phyloP scores from a whole-genome alignment of 2,329 filamentous ascomycete species.

The Cladorrhinum sp. region DNA sequence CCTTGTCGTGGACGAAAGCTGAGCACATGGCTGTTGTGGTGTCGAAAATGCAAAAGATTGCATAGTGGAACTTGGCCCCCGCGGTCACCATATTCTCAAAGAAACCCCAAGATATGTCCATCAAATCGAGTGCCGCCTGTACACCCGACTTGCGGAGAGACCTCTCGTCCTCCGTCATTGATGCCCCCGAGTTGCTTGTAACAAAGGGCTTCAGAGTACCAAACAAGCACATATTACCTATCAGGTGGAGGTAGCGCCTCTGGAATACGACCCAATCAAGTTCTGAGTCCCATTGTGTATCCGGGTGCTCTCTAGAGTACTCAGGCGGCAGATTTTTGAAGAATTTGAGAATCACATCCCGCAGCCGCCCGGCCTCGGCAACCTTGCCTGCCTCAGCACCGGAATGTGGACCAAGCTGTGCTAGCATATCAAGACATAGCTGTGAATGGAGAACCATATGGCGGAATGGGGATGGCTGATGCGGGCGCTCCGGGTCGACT shows the following conservation, averaged over 20 bases:
- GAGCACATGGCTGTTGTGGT: conserved; percentile 31
- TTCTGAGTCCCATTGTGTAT: conserved; percentile 30
- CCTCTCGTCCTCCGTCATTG: conserved; percentile 22
- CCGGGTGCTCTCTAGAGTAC: conserved; percentile 25
- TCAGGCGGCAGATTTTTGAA: conserved; percentile 31
- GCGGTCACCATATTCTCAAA: conserved; percentile 28
- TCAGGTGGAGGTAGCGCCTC: conserved; percentile 30
- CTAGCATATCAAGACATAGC: conserved; percentile 29
- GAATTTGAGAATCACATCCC: conserved; percentile 35
- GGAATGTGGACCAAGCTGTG: conserved; percentile 4
- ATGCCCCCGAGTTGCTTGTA: conserved; percentile 22
- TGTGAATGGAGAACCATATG: conserved; percentile 42
- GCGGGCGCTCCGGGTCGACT: conserved; percentile 27
- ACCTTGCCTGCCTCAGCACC: conserved; percentile 10
- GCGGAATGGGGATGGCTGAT: conserved; percentile 41
- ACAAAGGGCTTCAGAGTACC: conserved; percentile 28
- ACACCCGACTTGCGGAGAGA: conserved; percentile 27
- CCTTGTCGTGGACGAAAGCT: conserved; percentile 29
- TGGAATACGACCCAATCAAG: conserved; percentile 30
- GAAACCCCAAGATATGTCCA: conserved; percentile 27
- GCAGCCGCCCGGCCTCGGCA: conserved; percentile 18
- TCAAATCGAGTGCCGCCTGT: conserved; percentile 24
- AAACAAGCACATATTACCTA: conserved; percentile 29
- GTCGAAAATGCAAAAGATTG: conserved; percentile 34
- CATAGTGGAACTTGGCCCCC: conserved; percentile 31